Base-by-base conservation (phyloP, 1,139 yeast species). In the Tardiomyces depauwii region DNA sequence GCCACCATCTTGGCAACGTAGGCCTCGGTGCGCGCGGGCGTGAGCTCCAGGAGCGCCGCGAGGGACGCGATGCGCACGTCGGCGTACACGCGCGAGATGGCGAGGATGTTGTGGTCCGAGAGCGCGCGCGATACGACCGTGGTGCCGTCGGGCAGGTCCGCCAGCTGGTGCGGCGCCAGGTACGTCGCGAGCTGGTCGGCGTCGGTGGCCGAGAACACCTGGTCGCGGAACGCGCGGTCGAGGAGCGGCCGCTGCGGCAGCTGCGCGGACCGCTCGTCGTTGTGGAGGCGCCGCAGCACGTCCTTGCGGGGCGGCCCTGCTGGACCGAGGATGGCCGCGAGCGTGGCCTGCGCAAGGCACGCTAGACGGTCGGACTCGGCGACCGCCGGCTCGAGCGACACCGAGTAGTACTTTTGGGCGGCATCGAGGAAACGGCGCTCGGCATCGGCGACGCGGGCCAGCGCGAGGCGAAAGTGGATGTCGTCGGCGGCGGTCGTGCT, bases 271-370 rank as follows among this genome's bases (percentile, higher is more conserved):
- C 67, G 50, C 21, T 62, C 66, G 47, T 64, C 68, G 36, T 56
- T 61, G 49, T 59, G 57, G 11, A 64, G 48, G 19, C 57, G 49
- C 7, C 58, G 53, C 25, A 64, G 53, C 19, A 62, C 51, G n/a
- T 61, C 58, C 7, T 60, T 51, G n/a, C 68, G 50, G 18, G 55
- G 48, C 0, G 67, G 68, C 0, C 68, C 68, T 1, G 68, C 67
- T 1, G 68, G 67, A 10, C 65, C 58, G 44, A 64, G 52, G 6
- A 64, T 53, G 2, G 59, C 58, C 43, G 67, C 62, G 2, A 58
- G 53, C 6, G 62, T 55, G 2, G 68, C 66, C 13, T 59, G 61
- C n/a, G 52, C 50, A n/a, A 64, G 53, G 47, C 66, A 62, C 4
- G 49, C 52, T 27, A 55, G 36, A 2, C 63, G 50, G 42, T 63